Percentiles rank a stretch among this genome's conserved stretches.
Conservation (phyloP, 345 rosid species). For the Anastatica hierochuntica region DNA sequence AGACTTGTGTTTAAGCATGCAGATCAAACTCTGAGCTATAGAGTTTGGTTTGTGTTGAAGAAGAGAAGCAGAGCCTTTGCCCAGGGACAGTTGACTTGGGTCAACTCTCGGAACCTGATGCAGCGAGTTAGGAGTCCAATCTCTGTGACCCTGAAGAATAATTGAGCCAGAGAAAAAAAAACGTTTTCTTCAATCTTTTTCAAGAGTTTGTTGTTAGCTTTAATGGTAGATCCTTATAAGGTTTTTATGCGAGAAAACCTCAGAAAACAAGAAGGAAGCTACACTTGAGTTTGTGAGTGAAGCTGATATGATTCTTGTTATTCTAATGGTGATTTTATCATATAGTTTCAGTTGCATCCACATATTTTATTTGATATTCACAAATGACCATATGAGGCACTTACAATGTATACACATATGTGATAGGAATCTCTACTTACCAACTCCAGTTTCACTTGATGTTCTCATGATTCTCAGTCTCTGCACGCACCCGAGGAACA, state of each 20-base stretch:
- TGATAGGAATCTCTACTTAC: conserved; percentile 31
- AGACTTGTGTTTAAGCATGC: conserved; percentile 38
- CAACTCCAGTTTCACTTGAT: conserved; percentile 48
- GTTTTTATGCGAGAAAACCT: background rate
- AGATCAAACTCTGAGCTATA: conserved; percentile 53
- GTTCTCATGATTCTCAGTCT: conserved; percentile 81
- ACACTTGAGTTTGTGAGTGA: background rate
- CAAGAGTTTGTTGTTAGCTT: too few relatives aligned
- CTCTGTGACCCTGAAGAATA: conserved; percentile 61
- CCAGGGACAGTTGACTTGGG: conserved; percentile 79
- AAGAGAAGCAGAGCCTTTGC: conserved; percentile 34
- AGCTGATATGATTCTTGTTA: too few relatives aligned
- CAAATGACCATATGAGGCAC: conserved; percentile 2
- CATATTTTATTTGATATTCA: conserved; percentile 6
- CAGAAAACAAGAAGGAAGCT: background rate
- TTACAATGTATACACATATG: background rate
- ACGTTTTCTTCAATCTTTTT: too few relatives aligned
- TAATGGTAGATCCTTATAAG: too few relatives aligned
- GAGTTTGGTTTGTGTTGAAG: conserved; percentile 47
- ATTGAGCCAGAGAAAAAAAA: background rate
- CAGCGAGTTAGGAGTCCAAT: conserved; percentile 73
- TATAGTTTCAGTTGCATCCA: background rate
- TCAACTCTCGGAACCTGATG: conserved; percentile 36
- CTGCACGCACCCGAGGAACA: conserved; percentile 67
- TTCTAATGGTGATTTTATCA: background rate